These are phyloP conservation scores for Bryoglossum gracile DNA, from an alignment of 495 filamentous ascomycete species.

Conservation along the genomic window DNA sequence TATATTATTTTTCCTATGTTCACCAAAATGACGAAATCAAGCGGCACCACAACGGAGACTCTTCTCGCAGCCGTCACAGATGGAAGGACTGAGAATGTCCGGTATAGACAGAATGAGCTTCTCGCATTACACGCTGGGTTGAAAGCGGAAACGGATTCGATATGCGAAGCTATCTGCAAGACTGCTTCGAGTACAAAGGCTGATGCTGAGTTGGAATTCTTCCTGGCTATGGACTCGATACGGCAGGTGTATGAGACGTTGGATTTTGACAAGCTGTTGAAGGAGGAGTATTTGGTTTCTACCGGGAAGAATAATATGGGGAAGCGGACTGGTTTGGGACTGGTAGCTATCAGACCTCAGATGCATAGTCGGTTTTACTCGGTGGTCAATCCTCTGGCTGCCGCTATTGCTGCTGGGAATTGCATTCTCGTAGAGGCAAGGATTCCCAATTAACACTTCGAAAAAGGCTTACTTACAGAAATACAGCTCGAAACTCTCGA, in stretches of 20 bases:
- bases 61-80: constrained; percentile 12
- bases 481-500: neutral
- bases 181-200: neutral
- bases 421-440: constrained; percentile 18
- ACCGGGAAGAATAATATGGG: constrained; percentile 13
- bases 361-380: constrained; percentile 18
- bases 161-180: constrained; percentile 8
- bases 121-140: constrained; percentile 6
- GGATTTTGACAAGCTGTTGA: constrained; percentile 17
- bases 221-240: constrained; percentile 8
- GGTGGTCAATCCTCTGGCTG: neutral
- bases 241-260: constrained; percentile 5
- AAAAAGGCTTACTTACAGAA: neutral
- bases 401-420: constrained; percentile 18
- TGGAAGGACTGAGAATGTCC: constrained; percentile 14
- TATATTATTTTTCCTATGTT: too few species aligned
- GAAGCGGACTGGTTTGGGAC: constrained; percentile 8
- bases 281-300: constrained; percentile 15
- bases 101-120: constrained; percentile 18
- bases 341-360: constrained; percentile 6
- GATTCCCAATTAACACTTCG: neutral
- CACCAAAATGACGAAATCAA: neutral
- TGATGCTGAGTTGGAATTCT: constrained; percentile 13
- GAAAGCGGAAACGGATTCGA: neutral
- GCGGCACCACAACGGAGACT: neutral